phyloP scores from a whole-genome alignment of 2,329 filamentous ascomycete species.

The Truncatella angustata region DNA sequence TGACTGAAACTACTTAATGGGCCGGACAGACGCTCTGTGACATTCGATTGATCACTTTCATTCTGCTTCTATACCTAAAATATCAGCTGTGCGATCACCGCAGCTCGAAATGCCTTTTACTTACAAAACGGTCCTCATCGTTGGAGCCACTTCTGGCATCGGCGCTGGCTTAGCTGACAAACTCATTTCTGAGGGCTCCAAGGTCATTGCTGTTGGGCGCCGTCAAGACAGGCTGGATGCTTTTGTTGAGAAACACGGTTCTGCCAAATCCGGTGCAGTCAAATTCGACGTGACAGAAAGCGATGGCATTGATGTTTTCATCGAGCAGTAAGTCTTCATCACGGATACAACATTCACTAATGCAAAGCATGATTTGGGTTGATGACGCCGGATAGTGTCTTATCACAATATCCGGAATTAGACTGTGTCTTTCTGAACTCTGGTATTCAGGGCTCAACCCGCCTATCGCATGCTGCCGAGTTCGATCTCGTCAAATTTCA shows the following conservation, averaged over 20 bases:
- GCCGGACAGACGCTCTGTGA: neutral
- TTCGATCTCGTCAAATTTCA: conserved; percentile 34
- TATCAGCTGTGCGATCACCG: neutral
- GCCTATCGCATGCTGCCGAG: conserved; percentile 34
- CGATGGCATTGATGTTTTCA: conserved; percentile 23
- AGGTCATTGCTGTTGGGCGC: conserved; percentile 56
- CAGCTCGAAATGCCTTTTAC: conserved; percentile 20
- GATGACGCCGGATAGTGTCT: conserved; percentile 21
- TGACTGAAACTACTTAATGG: neutral
- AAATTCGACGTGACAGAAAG: conserved; percentile 4
- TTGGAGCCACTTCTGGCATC: conserved; percentile 28
- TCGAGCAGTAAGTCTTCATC: conserved; percentile 27
- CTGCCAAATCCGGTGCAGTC: conserved; percentile 7
- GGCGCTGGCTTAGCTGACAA: conserved; percentile 27
- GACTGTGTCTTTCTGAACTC: conserved; percentile 48
- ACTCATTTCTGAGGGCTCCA: conserved; percentile 42
- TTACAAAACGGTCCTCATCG: conserved; percentile 27
- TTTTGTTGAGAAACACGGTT: conserved; percentile 6
- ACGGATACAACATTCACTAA: neutral
- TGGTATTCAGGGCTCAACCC: conserved; percentile 40
- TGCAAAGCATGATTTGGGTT: neutral
- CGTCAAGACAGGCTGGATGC: conserved; percentile 44
- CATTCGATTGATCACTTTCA: neutral
- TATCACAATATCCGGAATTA: conserved; percentile 34
- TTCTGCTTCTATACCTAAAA: neutral